Evolutionary conservation across 805 yeast genomes (phyloP).

Genomic region (Metschnikowia dekortorum): DNA sequence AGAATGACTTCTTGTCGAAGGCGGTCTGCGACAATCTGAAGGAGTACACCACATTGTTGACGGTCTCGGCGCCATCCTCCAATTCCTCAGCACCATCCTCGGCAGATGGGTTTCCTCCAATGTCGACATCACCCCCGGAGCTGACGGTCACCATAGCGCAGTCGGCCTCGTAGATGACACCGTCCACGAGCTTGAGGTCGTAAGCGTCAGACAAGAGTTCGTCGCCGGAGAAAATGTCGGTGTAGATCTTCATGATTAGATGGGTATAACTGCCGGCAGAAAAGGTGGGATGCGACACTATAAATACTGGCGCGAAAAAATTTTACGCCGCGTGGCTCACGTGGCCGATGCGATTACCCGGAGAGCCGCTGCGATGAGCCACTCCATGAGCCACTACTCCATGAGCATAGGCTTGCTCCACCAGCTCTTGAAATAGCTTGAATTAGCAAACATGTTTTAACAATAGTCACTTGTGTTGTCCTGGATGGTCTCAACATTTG

Average conservation of each 20-base stretch:
- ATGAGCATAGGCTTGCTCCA: neutral
- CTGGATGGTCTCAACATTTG: too few species aligned
- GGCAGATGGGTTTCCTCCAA: constrained; percentile 99
- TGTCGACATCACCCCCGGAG: constrained; percentile 85
- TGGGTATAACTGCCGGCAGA: neutral
- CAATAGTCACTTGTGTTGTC: too few species aligned
- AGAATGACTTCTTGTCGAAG: constrained; percentile 97
- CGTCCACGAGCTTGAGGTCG: constrained; percentile 82
- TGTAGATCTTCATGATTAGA: constrained; percentile 38
- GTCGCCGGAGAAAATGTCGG: constrained; percentile 88
- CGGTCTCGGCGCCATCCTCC: constrained; percentile 84
- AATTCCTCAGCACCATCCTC: constrained; percentile 84
- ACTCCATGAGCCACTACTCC: neutral
- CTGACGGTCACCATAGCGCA: constrained; percentile 86
- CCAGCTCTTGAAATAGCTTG: neutral
- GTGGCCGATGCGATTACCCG: constrained; percentile 19
- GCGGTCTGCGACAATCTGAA: constrained; percentile 95
- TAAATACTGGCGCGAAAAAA: constrained; percentile 14
- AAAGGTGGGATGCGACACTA: constrained; percentile 1
- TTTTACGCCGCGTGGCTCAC: constrained; percentile 6
- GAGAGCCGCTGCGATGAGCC: neutral
- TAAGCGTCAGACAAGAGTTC: constrained; percentile 97
- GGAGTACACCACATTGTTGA: constrained; percentile 97
- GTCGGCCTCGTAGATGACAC: constrained; percentile 94
- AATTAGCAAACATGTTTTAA: neutral